Evolutionary conservation across 176 grass and related monocot genomes (phyloP), one percentile per base, ranked within the genome.

Genomic region (Triticum turgidum): DNA sequence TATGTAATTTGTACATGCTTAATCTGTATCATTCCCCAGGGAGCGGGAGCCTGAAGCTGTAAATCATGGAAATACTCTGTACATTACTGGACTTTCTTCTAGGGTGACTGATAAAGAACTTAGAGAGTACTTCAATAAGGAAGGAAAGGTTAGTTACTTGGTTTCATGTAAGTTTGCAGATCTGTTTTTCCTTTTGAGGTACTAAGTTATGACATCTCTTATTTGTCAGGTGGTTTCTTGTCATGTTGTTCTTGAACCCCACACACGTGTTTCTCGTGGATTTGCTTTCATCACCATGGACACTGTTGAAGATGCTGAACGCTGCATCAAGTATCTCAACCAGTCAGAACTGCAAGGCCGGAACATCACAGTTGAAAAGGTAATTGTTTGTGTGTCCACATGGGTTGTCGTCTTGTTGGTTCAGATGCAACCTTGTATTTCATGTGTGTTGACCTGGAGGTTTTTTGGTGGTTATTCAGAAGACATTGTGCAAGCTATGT

Each of bases 391-490:
- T 21, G 25, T 37, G 27, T 17, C 21, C 13, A 62, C 74, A 62
- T 83, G 44, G 59, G 58, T 76, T 74, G 72, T 75, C 24, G 42
- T 75, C 72, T 75, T 75, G 32, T 64, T 87, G 64, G 86, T 76
- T 39, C 32, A 41, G 22, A 83, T 86, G 85, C 34, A 27, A 8
- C 34, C 24, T 90, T 56, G 39, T 93, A 39, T 86, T 74, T 83
- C 69, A 44, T 76, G 61, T 70, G 39, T 88, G 79, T 90, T 93
- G 86, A 93, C 91, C 80, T 90, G 85, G 88, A 90, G 80, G 91
- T 90, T 93, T 93, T 91, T 93, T 90, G 88, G 88, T 86, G 88
- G 90, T 93, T 88, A 90, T 93, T 93, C 92, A 93, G 92, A 93
- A 93, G 88, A 88, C 67, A 90, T 88, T 91, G 88, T 85, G 75